Conservation (phyloP, 495 filamentous ascomycete genomes). For the Clohesyomyces aquaticus region DNA sequence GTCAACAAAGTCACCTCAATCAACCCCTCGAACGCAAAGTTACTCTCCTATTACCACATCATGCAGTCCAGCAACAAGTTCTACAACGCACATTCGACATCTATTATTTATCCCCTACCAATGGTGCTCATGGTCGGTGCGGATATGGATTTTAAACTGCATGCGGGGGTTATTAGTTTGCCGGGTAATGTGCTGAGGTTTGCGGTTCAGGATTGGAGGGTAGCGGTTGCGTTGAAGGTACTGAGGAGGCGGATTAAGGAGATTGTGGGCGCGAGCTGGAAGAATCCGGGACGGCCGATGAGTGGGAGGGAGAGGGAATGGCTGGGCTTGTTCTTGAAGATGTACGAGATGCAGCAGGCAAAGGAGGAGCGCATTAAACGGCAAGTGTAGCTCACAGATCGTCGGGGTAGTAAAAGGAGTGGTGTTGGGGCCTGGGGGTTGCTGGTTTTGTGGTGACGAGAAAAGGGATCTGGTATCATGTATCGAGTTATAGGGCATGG, state of each 20-base stretch:
- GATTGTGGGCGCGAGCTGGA: slow-evolving; percentile 35
- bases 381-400: not conserved
- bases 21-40: slow-evolving; percentile 60
- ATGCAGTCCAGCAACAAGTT: slow-evolving; percentile 83
- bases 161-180: slow-evolving; percentile 80
- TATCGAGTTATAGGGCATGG: no score
- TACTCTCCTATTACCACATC: slow-evolving; percentile 92
- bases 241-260: slow-evolving; percentile 55
- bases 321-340: slow-evolving; percentile 34
- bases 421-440: no score
- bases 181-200: slow-evolving; percentile 90
- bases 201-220: slow-evolving; percentile 84
- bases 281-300: slow-evolving; percentile 31
- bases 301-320: slow-evolving; percentile 33
- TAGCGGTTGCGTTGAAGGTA: slow-evolving; percentile 79
- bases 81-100: slow-evolving; percentile 90
- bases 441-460: no score
- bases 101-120: slow-evolving; percentile 76
- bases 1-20: slow-evolving; percentile 71
- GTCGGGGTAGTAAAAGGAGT: not conserved
- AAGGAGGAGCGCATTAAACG: slow-evolving; percentile 35
- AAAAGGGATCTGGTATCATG: no score
- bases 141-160: slow-evolving; percentile 84
- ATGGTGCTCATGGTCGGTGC: slow-evolving; percentile 78
- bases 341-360: slow-evolving; percentile 26